Evolutionary conservation across 176 grass and related monocot species (phyloP), one percentile per base, ranked within the genome.

Genomic region (Ensete ventricosum): DNA sequence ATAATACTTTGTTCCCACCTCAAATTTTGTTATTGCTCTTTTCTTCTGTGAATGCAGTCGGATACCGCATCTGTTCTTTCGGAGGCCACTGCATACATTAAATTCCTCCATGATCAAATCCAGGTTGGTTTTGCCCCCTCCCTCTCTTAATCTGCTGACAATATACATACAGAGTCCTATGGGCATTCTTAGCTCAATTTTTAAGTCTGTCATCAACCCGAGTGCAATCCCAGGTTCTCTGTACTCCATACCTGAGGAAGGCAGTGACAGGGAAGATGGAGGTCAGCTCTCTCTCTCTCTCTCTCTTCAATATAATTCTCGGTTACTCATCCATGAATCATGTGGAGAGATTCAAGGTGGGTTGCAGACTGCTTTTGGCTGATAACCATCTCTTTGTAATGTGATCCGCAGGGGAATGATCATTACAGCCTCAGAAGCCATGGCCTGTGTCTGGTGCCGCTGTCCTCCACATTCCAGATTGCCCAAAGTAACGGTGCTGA

Each of bases 401-500:
- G 11, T 54, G 53, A 54, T 9, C 53, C 13, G 92, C 13, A 96
- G 93, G 87, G 88, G 9, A 80, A 83, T 12, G 83, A 83, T 14
- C 83, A 80, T 74, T 88, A 86, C 84, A 96, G 74, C 69, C 82
- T 96, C 17, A 78, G 79, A 73, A 92, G 76, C 79, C 87, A 85
- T 24, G 93, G 93, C 5, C 93, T 96, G 16, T 96, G 90, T 80
- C 89, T 96, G 13, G 86, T 92, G 83, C 93, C 93, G 60, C 70
- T 88, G 62, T 79, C 84, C 11, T 70, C 78, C 53, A 88, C 85
- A 50, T 66, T 90, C 74, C 65, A 78, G 64, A 78, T 92, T 57
- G 91, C 93, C 6, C 90, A 75, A 83, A 92, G 90, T 83, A 96
- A 96, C 10, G 93, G 93, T 2, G 93, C 93, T 54, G 93, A 96